Conservation (phyloP, 768 basidiomycete species). For the Mycena alexandri region DNA sequence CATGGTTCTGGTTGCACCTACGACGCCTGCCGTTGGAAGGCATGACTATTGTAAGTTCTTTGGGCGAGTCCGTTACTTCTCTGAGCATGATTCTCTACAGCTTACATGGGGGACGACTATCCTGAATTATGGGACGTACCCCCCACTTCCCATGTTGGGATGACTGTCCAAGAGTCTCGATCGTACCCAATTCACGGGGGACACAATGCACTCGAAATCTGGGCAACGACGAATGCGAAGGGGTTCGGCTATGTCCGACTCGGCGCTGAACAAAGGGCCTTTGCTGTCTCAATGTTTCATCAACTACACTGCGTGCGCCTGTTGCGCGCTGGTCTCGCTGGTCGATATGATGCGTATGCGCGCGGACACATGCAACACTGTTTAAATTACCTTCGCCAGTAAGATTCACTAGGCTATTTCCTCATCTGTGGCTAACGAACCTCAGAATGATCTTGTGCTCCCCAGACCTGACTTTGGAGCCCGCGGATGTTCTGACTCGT, state of each 20-base stretch:
- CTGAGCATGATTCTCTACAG: constrained; percentile 31
- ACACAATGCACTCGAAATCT: constrained; percentile 42
- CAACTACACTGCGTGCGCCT: constrained; percentile 49
- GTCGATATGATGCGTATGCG: constrained; percentile 23
- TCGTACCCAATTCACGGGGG: constrained; percentile 43
- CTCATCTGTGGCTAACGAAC: background rate
- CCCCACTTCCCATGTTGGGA: constrained; percentile 32
- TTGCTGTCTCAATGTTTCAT: constrained; percentile 50
- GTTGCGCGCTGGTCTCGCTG: constrained; percentile 34
- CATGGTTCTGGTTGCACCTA: background rate
- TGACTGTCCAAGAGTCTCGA: constrained; percentile 47
- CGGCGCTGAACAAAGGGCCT: constrained; percentile 45
- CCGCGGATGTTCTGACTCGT: constrained; percentile 33
- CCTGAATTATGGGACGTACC: constrained; percentile 44
- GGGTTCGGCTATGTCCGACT: constrained; percentile 49
- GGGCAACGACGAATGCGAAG: constrained; percentile 43
- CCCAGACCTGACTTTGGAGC: constrained; percentile 39
- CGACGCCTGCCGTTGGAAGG: background rate
- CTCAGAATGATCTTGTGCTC: constrained; percentile 33
- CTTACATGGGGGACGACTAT: constrained; percentile 47
- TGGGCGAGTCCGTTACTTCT: background rate
- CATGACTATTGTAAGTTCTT: background rate
- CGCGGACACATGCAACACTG: constrained; percentile 40
- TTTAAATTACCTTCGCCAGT: constrained; percentile 41
- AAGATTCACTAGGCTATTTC: background rate